These are phyloP conservation scores for Hypoxylon sp. DNA, from an alignment of 2,329 filamentous ascomycete species.

Conservation along the genomic window DNA sequence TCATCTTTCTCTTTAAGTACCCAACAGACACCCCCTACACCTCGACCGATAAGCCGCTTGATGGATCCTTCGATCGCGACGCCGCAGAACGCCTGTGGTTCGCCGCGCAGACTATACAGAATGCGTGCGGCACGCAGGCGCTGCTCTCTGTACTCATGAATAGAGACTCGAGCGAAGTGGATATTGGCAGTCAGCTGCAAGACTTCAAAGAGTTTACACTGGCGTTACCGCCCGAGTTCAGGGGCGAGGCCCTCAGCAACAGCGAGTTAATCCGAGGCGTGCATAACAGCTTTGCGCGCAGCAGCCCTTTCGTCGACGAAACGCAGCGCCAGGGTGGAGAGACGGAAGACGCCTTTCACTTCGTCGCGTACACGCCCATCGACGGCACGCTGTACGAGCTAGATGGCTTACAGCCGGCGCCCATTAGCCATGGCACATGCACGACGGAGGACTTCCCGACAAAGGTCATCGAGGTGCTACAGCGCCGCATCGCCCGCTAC, in stretches of 20 bases:
- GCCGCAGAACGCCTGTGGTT: conserved; percentile 89
- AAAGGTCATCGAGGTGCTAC: conserved; percentile 88
- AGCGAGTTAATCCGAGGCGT: conserved; percentile 79
- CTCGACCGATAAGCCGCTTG: conserved; percentile 74
- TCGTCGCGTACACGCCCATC: conserved; percentile 92
- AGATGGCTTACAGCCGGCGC: conserved; percentile 92
- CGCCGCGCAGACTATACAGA: conserved; percentile 96
- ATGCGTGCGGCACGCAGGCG: conserved; percentile 97
- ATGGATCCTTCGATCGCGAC: conserved; percentile 84
- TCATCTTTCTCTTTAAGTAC: conserved; percentile 99
- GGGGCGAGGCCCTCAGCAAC: conserved; percentile 73
- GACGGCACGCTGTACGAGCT: conserved; percentile 90
- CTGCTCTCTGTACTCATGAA: conserved; percentile 93
- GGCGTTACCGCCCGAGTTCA: conserved; percentile 81
- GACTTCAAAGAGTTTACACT: conserved; percentile 92
- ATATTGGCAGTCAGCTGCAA: conserved; percentile 78
- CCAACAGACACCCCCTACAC: conserved; percentile 77
- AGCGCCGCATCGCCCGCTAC: conserved; percentile 86
- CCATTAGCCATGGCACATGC: conserved; percentile 89
- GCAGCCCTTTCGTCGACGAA: conserved; percentile 94
- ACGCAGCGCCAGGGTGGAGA: conserved; percentile 79
- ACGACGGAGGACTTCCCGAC: conserved; percentile 78
- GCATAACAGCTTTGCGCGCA: conserved; percentile 91
- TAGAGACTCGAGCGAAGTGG: conserved; percentile 71
- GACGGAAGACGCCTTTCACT: conserved; percentile 95